A percentile compares a stretch with the other conserved stretches of the same genome.
Conservation (phyloP, 768 basidiomycete species). For the Tulasnella sp. region DNA sequence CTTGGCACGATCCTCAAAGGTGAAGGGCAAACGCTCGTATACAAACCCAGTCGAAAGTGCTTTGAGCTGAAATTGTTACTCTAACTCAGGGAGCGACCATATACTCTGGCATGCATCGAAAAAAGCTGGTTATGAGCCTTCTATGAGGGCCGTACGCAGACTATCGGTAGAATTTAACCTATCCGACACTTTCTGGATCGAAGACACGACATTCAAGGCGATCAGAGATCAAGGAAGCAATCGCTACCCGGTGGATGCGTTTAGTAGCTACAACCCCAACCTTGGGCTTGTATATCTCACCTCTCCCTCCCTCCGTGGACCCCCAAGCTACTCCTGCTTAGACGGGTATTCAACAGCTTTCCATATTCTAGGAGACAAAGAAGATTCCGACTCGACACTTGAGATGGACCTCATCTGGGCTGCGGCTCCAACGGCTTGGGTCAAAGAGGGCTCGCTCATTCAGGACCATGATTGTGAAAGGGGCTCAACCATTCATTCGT, state of each 20-base stretch:
- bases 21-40: background rate
- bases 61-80: background rate
- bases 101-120: background rate
- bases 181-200: background rate
- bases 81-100: background rate
- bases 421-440: background rate
- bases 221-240: background rate
- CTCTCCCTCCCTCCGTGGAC: background rate
- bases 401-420: background rate
- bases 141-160: background rate
- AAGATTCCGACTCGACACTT: background rate
- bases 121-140: background rate
- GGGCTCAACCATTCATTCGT: background rate
- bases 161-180: background rate
- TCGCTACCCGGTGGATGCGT: background rate
- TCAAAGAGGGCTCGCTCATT: background rate
- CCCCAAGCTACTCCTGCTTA: background rate
- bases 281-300: background rate
- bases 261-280: background rate
- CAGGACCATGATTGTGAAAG: background rate
- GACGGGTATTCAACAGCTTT: background rate
- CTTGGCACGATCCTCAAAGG: background rate
- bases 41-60: too few species aligned
- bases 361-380: background rate
- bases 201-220: background rate